Evolutionary conservation across 1,284 basidiomycete genomes (phyloP), one percentile per base, ranked within the genome.

Genomic region (Leccinum insolens): DNA sequence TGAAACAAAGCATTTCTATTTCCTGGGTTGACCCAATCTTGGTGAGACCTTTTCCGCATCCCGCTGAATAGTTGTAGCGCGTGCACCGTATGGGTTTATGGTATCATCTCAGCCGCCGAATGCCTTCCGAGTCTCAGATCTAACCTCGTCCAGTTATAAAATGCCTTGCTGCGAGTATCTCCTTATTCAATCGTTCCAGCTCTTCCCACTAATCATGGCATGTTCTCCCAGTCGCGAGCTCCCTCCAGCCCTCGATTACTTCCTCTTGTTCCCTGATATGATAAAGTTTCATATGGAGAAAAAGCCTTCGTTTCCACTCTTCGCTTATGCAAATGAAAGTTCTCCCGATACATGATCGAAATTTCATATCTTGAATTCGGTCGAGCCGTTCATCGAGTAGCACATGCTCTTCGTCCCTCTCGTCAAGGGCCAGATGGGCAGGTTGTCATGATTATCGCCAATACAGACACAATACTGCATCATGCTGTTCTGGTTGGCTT

Each of bases 391-490:
- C 80, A 82, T 63, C 71, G 80, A 14, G 49, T 70, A 5, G 78
- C 77, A 0, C 77, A 79, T 46, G 68, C 58, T 7, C 65, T 80
- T 46, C 78, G 77, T 0, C 78, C 78, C 44, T 14, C n/a, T 15
- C 62, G 62, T 14, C 62, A 63, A 31, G 62, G 62, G 3, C n/a
- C n/a, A 52, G 80, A 81, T 9, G 73, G 69, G 3, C 71, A 78
- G 25, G 71, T 81, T 4, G 74, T 79, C 0, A 76, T 81, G 61
- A 22, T 81, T n/a, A 75, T 81, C 12, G 79, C 78, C 7, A 74
- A 79, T 12, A 74, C 73, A 0, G 81, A 81, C 58, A 78, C 79
- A 1, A 67, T 82, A 25, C 66, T 78, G 15, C 70, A 82, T 28
- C 80, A 82, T 22, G 76, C 80, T 1, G 61, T 73, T 2, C 62